These are phyloP conservation scores for Lodderomyces parapsilosis DNA, from an alignment of 1,139 yeast species.

Conservation along the genomic window DNA sequence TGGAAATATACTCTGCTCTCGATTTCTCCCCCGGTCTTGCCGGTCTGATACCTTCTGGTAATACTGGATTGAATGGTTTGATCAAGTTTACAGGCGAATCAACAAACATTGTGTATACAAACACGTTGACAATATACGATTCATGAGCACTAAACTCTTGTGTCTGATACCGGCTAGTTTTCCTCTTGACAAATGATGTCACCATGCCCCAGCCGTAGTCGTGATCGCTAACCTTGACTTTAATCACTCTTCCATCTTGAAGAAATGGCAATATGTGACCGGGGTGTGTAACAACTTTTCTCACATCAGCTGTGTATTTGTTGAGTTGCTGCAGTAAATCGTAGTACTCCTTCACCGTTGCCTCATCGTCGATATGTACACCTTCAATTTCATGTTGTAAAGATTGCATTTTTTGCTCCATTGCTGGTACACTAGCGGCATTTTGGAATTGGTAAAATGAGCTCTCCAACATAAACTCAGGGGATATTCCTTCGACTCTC, in stretches of 20 bases:
- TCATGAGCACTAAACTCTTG: constrained; percentile 73
- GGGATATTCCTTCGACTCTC: constrained; percentile 97
- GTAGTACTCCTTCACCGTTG: constrained; percentile 73
- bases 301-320: constrained; percentile 71
- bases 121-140: constrained; percentile 81
- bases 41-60: constrained; percentile 90
- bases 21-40: constrained; percentile 69
- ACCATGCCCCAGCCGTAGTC: constrained; percentile 98
- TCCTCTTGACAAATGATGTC: constrained; percentile 70
- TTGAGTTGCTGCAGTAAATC: constrained; percentile 73
- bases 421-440: constrained; percentile 81
- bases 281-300: constrained; percentile 89
- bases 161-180: constrained; percentile 22
- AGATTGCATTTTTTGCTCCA: constrained; percentile 64
- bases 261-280: constrained; percentile 78
- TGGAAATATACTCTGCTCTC: constrained; percentile 77
- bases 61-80: constrained; percentile 67
- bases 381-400: constrained; percentile 48
- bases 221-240: constrained; percentile 54
- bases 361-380: constrained; percentile 70
- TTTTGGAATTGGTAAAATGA: constrained; percentile 96
- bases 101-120: constrained; percentile 74
- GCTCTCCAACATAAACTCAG: constrained; percentile 92
- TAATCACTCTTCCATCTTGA: constrained; percentile 84
- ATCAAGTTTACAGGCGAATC: constrained; percentile 74